phyloP scores from a whole-genome alignment of 2,329 filamentous ascomycete species.

The Fusarium poae region DNA sequence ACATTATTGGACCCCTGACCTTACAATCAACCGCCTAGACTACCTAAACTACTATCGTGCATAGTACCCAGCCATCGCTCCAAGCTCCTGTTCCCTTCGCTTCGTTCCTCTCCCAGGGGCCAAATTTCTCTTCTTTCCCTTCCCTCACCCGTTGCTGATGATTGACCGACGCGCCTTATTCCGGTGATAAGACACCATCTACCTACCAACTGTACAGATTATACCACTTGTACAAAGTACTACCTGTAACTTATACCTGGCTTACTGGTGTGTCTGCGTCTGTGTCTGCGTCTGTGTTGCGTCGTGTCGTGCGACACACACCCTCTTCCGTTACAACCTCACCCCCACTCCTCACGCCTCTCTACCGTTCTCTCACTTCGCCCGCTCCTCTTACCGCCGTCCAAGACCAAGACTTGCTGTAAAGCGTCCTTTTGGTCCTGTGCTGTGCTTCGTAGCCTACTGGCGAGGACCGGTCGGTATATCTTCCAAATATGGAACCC shows the following conservation, averaged over 20 bases:
- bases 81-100: conserved; percentile 36
- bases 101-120: conserved; percentile 31
- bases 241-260: not conserved
- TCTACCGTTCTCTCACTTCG: conserved; percentile 22
- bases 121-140: conserved; percentile 27
- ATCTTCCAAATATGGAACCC: conserved; percentile 47
- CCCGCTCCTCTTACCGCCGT: conserved; percentile 18
- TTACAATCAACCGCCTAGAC: conserved; percentile 30
- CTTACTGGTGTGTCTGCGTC: conserved; percentile 1
- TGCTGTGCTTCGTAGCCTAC: conserved; percentile 9
- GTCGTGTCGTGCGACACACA: conserved; percentile 22
- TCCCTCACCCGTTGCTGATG: conserved; percentile 23
- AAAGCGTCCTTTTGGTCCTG: conserved; percentile 29
- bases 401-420: conserved; percentile 27
- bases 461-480: conserved; percentile 42
- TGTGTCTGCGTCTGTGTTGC: conserved; percentile 1
- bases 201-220: conserved; percentile 5
- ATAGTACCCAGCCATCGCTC: conserved; percentile 41
- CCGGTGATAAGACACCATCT: conserved; percentile 38
- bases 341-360: conserved; percentile 36
- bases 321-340: conserved; percentile 20
- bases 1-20: conserved; percentile 35
- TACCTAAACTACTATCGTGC: conserved; percentile 27
- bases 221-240: conserved; percentile 19
- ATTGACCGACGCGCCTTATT: conserved; percentile 33